phyloP scores from a whole-genome alignment of 495 filamentous ascomycete species.

The Aspergillus sclerotioniger region DNA sequence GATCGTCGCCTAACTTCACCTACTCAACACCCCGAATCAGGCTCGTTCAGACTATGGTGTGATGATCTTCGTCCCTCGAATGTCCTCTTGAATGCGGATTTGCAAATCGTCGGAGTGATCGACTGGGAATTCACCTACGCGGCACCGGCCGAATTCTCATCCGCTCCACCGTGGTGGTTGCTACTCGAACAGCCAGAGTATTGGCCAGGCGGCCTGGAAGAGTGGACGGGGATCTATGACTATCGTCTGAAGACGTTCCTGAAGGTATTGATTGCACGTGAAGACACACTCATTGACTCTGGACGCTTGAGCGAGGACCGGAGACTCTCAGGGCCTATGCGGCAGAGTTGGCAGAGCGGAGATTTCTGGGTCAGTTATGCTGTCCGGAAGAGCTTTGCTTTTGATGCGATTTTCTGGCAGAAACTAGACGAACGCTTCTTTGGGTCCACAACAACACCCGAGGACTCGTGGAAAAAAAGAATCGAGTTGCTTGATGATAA shows the following conservation, averaged over 20 bases:
- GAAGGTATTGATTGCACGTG: slow-evolving; percentile 12
- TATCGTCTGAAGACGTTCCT: slow-evolving; percentile 19
- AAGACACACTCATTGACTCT: slow-evolving; percentile 16
- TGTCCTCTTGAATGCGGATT: slow-evolving; percentile 18
- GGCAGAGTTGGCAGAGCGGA: slow-evolving; percentile 24
- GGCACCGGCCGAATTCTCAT: slow-evolving; percentile 20
- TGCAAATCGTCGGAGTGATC: slow-evolving; percentile 15
- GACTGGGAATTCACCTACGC: slow-evolving; percentile 24
- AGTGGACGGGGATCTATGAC: slow-evolving; percentile 22
- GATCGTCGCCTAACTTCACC: slow-evolving; percentile 23
- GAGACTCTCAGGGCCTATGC: slow-evolving; percentile 23
- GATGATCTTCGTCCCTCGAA: slow-evolving; percentile 29
- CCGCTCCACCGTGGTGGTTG: slow-evolving; percentile 46
- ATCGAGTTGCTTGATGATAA: background rate
- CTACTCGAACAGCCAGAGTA: slow-evolving; percentile 34
- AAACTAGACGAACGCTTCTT: slow-evolving; percentile 25
- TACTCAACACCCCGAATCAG: slow-evolving; percentile 14
- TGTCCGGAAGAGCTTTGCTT: slow-evolving; percentile 19
- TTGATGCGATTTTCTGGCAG: slow-evolving; percentile 24
- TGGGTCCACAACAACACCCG: slow-evolving; percentile 3
- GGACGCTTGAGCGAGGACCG: slow-evolving; percentile 12
- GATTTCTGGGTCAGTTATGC: slow-evolving; percentile 28
- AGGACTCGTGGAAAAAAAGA: slow-evolving; percentile 10
- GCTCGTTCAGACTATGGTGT: slow-evolving; percentile 23
- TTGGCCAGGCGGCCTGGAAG: slow-evolving; percentile 28